These are phyloP conservation scores for Panaeolus cyanescens DNA, from an alignment of 768 basidiomycete species.

Conservation along the genomic window DNA sequence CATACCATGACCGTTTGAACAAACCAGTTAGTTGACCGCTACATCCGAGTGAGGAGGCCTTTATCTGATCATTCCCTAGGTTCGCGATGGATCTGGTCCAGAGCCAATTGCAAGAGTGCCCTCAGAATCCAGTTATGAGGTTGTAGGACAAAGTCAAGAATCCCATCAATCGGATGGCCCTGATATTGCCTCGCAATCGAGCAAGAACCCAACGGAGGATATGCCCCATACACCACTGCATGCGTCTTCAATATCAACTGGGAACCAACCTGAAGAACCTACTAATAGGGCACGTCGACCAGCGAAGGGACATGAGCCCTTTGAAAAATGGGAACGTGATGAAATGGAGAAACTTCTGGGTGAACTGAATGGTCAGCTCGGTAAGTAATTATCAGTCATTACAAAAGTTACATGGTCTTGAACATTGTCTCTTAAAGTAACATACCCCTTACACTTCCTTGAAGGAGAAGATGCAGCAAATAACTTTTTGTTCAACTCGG, in stretches of 20 bases:
- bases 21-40: conserved; percentile 53
- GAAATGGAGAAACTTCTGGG: conserved; percentile 86
- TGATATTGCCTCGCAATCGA: conserved; percentile 29
- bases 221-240: conserved; percentile 24
- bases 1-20: conserved; percentile 72
- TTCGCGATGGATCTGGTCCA: conserved; percentile 37
- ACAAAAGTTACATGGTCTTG: background rate
- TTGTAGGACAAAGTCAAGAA: conserved; percentile 27
- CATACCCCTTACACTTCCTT: conserved; percentile 84
- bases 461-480: conserved; percentile 92
- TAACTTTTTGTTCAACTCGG: conserved; percentile 92
- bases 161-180: conserved; percentile 22
- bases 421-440: conserved; percentile 47
- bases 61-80: conserved; percentile 31
- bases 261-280: conserved; percentile 16
- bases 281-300: conserved; percentile 36
- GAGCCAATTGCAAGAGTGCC: conserved; percentile 57
- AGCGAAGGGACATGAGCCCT: conserved; percentile 61
- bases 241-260: conserved; percentile 8
- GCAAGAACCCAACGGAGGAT: conserved; percentile 33
- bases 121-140: conserved; percentile 56
- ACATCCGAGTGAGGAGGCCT: conserved; percentile 7
- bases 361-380: conserved; percentile 84
- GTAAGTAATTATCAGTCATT: conserved; percentile 44
- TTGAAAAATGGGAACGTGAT: conserved; percentile 80